Percentiles rank a stretch among this genome's conserved stretches.
These are phyloP conservation scores for Anastatica hierochuntica DNA, from an alignment of 345 rosid genomes.

Conservation along the genomic window DNA sequence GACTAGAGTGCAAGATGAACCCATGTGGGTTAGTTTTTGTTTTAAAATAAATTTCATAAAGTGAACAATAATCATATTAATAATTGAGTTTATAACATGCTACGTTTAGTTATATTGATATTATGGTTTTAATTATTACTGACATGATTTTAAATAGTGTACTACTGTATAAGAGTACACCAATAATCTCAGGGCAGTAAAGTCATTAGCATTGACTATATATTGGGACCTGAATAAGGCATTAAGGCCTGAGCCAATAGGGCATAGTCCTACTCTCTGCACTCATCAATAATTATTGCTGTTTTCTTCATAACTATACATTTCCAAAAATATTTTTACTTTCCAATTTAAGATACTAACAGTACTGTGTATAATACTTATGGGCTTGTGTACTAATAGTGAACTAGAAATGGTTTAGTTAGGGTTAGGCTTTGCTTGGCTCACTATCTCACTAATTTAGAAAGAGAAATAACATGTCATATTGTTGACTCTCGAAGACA, in stretches of 20 bases:
- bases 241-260: slow-evolving; percentile 17
- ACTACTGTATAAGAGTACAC: slow-evolving; percentile 22
- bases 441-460: not conserved
- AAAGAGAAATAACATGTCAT: not conserved
- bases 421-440: not conserved
- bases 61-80: not conserved
- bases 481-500: not conserved
- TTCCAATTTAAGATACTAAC: slow-evolving; percentile 10
- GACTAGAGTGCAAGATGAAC: not conserved
- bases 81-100: not conserved
- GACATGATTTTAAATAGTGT: slow-evolving; percentile 16
- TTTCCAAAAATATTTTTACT: not conserved
- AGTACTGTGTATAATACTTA: not conserved
- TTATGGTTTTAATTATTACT: slow-evolving; percentile 13
- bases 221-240: slow-evolving; percentile 19
- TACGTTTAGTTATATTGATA: not conserved
- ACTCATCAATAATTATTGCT: slow-evolving; percentile 19
- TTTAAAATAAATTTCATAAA: not conserved
- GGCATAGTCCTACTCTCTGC: slow-evolving; percentile 14
- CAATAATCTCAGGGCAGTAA: slow-evolving; percentile 18
- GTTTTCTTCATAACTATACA: slow-evolving; percentile 12
- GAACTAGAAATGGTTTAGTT: not conserved
- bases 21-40: slow-evolving; percentile 19
- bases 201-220: slow-evolving; percentile 14
- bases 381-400: not conserved